Base-by-base conservation (phyloP, 805 yeast genomes). In the Kazachstania africana region DNA sequence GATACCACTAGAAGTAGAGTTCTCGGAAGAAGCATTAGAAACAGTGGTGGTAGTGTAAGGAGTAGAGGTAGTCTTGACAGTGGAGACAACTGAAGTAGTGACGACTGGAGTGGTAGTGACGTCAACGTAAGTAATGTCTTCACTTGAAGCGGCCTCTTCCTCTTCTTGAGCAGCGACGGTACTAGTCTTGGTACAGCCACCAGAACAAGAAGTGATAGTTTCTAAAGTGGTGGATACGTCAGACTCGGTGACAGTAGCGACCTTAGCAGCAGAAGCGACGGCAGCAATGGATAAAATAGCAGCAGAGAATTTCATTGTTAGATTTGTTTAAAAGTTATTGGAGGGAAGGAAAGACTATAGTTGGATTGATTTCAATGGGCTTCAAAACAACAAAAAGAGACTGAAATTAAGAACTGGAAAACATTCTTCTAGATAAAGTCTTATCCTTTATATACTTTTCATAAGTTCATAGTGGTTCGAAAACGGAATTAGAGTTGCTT, bases 191-290 rank as follows among this genome's bases (percentile, higher is more conserved):
- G 32, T 23, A 14, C 27, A 12, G n/a, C 16, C 18, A 16, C 24
- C 15, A 22, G 36, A 18, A 12, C 29, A 17, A 23, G 31, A 5
- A 20, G 24, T 12, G 8, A 25, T 16, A 14, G 30, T 12, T 33
- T 65, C 55, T 42, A 72, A 72, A 31, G 73, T 68, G 38, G 60
- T 48, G 38, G 72, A 66, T 40, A 59, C 53, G 40, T 68, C 71
- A 31, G 64, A 68, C 48, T 60, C 63, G 9, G 33, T 27, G 33
- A 43, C 42, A 18, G 40, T 32, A 27, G 37, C 35, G 29, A 36
- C 21, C 25, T 36, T 29, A 27, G 41, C 38, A 13, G 33, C 29
- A 16, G 36, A 12, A 24, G 28, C 27, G n/a, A 25, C 8, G 12
- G 35, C 8, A 13, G 30, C n/a, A 19, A 33, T 28, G 17, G 34